Conservation (phyloP, 1,284 basidiomycete species). For the Papiliotrema flavescens region DNA sequence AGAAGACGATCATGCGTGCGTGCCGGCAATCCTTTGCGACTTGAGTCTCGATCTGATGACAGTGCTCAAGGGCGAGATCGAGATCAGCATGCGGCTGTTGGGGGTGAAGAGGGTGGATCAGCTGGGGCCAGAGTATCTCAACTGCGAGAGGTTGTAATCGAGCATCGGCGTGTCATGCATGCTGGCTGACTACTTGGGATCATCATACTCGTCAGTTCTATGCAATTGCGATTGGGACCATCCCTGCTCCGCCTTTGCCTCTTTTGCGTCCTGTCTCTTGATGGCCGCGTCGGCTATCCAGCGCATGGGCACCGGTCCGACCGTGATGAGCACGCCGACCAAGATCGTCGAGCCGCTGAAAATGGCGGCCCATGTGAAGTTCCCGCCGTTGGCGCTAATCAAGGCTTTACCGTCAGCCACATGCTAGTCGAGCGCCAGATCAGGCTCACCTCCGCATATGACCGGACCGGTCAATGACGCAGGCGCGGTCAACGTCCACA, state of each 20-base stretch:
- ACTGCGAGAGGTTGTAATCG: not conserved
- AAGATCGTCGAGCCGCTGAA: slow-evolving; percentile 22
- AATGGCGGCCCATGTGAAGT: slow-evolving; percentile 32
- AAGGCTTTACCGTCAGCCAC: slow-evolving; percentile 12
- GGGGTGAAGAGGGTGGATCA: slow-evolving; percentile 61
- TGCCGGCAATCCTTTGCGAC: not conserved
- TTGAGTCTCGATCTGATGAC: not conserved
- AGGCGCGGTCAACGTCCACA: slow-evolving; percentile 31
- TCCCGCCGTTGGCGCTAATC: slow-evolving; percentile 15
- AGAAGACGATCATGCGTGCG: slow-evolving; percentile 41
- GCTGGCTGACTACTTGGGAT: too few species aligned
- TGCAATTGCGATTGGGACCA: too few species aligned
- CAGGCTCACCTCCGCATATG: slow-evolving; percentile 20
- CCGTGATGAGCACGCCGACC: not conserved
- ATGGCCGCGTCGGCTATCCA: not conserved
- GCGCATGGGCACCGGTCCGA: not conserved
- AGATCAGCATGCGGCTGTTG: slow-evolving; percentile 69
- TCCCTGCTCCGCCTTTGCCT: not conserved
- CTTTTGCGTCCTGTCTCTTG: not conserved
- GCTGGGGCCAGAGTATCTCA: slow-evolving; percentile 35
- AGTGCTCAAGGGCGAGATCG: slow-evolving; percentile 73
- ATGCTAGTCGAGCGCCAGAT: too few species aligned
- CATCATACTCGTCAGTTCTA: too few species aligned
- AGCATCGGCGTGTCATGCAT: too few species aligned
- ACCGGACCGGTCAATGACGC: slow-evolving; percentile 40